Conservation (phyloP, 2,329 filamentous ascomycete genomes). For the Cercospora citrullina region DNA sequence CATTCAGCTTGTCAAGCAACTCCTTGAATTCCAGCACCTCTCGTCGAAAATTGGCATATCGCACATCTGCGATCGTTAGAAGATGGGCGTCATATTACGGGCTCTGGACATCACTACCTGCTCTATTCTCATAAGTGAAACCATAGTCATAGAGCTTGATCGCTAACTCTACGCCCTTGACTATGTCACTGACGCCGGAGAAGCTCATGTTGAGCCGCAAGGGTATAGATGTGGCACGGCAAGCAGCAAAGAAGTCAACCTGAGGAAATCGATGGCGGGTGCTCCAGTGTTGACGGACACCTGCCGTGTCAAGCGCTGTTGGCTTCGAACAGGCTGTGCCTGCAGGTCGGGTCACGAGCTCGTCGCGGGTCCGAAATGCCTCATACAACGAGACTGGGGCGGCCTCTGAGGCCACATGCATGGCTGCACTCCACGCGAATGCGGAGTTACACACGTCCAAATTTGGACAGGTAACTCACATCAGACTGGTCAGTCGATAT, state of each 20-base stretch:
- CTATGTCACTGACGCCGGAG: conserved; percentile 19
- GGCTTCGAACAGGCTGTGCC: conserved; percentile 1
- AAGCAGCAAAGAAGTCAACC: background rate
- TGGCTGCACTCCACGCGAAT: background rate
- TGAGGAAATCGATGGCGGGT: background rate
- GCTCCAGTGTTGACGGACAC: background rate
- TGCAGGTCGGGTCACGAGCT: conserved; percentile 1
- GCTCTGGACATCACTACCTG: conserved; percentile 12
- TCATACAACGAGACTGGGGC: background rate
- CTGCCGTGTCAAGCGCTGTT: background rate
- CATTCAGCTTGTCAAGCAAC: conserved; percentile 22
- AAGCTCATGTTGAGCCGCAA: conserved; percentile 18
- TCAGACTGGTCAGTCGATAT: background rate
- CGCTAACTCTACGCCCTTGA: conserved; percentile 23
- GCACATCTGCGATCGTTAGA: conserved; percentile 16
- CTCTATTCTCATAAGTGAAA: conserved; percentile 26
- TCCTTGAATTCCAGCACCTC: conserved; percentile 28
- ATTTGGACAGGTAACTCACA: background rate
- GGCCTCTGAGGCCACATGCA: background rate
- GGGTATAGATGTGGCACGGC: background rate
- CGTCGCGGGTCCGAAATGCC: background rate
- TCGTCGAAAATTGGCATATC: conserved; percentile 27
- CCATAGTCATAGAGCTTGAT: conserved; percentile 25
- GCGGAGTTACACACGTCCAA: conserved; percentile 1
- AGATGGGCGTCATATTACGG: background rate